A percentile compares a stretch with the other conserved stretches of the same genome.
phyloP scores from a whole-genome alignment of 1,284 basidiomycete genomes.

The Tranzscheliella williamsii region DNA sequence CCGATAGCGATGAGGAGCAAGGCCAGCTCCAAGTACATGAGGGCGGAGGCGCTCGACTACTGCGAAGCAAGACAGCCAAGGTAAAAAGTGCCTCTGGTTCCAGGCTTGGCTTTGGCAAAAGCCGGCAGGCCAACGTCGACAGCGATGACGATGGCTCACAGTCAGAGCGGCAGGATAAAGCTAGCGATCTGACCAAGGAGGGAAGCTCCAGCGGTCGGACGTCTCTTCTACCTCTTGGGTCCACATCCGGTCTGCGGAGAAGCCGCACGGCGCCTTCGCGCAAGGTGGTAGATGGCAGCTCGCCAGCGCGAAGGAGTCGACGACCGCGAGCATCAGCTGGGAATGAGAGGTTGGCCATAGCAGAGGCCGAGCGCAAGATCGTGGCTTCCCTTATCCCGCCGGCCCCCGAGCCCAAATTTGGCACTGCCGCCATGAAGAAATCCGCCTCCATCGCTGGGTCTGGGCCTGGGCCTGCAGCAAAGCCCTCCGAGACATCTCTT shows the following conservation, averaged over 20 bases:
- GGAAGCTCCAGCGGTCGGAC: not conserved
- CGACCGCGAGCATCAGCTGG: slow-evolving; percentile 36
- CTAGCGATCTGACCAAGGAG: not conserved
- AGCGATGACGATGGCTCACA: slow-evolving; percentile 17
- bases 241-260: slow-evolving; percentile 25
- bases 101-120: too few species aligned
- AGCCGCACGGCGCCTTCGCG: slow-evolving; percentile 36
- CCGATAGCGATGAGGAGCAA: slow-evolving; percentile 59
- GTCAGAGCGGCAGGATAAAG: not conserved
- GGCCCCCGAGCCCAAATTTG: slow-evolving; percentile 24
- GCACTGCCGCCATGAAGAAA: slow-evolving; percentile 21
- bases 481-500: too few species aligned
- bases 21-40: slow-evolving; percentile 53
- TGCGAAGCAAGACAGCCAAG: slow-evolving; percentile 39
- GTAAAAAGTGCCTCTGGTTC: slow-evolving; percentile 7
- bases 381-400: slow-evolving; percentile 34
- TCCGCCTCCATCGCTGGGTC: slow-evolving; percentile 16
- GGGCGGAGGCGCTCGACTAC: slow-evolving; percentile 52
- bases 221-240: slow-evolving; percentile 1
- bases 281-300: slow-evolving; percentile 23
- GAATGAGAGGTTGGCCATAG: slow-evolving; percentile 18
- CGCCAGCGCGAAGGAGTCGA: slow-evolving; percentile 17
- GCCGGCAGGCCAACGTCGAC: slow-evolving; percentile 5
- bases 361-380: slow-evolving; percentile 29
- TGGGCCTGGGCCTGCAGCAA: too few species aligned